These are phyloP conservation scores for Rhazya stricta DNA, from an alignment of 257 asterid species.

Conservation along the genomic window DNA sequence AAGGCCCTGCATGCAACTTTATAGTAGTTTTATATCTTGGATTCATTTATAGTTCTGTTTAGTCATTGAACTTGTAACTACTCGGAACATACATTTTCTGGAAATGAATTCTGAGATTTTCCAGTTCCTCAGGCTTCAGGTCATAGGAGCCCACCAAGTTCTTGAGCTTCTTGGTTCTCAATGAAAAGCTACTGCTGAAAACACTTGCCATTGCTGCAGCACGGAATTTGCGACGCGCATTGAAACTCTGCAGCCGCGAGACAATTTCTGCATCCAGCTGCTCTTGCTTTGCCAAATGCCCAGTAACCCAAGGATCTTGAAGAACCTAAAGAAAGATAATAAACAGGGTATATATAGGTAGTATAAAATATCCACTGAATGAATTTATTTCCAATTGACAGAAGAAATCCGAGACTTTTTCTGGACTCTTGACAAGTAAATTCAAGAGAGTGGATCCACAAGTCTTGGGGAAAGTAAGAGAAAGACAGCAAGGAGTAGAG, in stretches of 20 bases:
- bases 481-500: too few relatives aligned
- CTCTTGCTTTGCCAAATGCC: constrained; percentile 68
- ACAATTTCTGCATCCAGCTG: constrained; percentile 81
- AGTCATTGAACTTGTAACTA: too few relatives aligned
- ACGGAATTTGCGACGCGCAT: constrained; percentile 79
- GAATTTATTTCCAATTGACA: too few relatives aligned
- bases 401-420: too few relatives aligned
- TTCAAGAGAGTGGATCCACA: too few relatives aligned
- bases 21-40: too few relatives aligned
- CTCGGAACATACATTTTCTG: constrained; percentile 48
- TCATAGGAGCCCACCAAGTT: constrained; percentile 72
- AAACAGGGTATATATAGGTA: not conserved
- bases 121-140: constrained; percentile 74
- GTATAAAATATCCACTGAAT: too few relatives aligned
- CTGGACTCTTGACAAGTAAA: too few relatives aligned
- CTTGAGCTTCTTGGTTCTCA: constrained; percentile 65
- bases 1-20: too few relatives aligned
- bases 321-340: constrained; percentile 39
- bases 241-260: constrained; percentile 59
- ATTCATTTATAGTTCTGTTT: too few relatives aligned
- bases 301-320: constrained; percentile 77
- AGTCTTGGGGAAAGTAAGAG: too few relatives aligned
- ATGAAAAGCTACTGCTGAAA: constrained; percentile 67
- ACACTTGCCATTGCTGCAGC: constrained; percentile 91
- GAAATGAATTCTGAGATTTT: constrained; percentile 59